Evolutionary conservation across 2,329 filamentous ascomycete species (phyloP), one percentile per base, ranked within the genome.

Genomic region (Emericellopsis cladophorae): DNA sequence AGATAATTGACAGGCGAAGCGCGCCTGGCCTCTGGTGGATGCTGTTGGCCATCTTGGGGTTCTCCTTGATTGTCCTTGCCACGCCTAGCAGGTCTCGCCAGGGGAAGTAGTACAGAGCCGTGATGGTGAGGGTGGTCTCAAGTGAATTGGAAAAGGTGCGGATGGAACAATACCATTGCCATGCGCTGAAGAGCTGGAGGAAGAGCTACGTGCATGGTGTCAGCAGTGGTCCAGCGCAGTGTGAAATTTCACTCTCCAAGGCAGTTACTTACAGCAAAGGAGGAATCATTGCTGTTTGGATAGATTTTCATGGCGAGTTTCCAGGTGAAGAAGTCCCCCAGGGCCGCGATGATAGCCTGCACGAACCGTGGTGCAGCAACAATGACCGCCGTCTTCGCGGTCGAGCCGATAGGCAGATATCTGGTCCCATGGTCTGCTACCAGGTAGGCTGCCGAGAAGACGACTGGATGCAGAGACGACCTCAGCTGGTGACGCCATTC

Each of bases 101-200:
- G 11, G 92, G 90, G 84, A 87, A 96, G 51, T 80, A 76, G 55
- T 78, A 79, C 36, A 96, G 66, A 2, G 88, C 90, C 51, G 78
- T 70, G 44, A 84, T 69, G 5, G 90, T 95, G 49, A 98, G 64
- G 1, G 84, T 84, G n/a, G 83, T 87, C 66, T 98, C 92, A 5
- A 96, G 67, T 40, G 81, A 92, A 62, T 98, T 98, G 41, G 90
- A 95, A 54, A 98, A 82, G 1, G 92, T 95, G 37, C 92, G 76
- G 0, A 88, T 90, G 2, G 88, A 92, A 62, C 83, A 92, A 61
- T 92, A 96, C 85, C 86, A 96, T 58, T 95, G 87, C 88, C 92
- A 98, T 7, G 92, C 58, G 41, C 51, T 62, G 42, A 57, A 52
- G 22, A 61, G 50, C 31, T 61, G 55, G 26, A 63, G 54, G 42